Evolutionary conservation across 2,329 filamentous ascomycete species (phyloP), one percentile per base, ranked within the genome.

Genomic region (Raffaelea arxii): DNA sequence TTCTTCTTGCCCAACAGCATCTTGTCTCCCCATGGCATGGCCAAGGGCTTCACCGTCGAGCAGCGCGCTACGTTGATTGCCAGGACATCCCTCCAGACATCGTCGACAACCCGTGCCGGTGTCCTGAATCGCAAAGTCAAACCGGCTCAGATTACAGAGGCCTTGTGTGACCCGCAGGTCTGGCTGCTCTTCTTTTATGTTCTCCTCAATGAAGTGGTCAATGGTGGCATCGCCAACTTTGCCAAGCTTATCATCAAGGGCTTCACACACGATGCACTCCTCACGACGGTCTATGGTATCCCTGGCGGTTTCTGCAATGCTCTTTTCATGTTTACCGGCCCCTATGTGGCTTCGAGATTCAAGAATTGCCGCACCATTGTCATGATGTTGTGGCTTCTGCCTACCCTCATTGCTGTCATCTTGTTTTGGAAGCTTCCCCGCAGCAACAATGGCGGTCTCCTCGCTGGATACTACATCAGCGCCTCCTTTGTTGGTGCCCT

Each of bases 1-100:
- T 22, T 44, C 58, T 62, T 64, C 0, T 60, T 65, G 56, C 63
- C 63, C 1, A 16, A 30, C 27, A 30, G 61, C 63, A 44, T 58
- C 56, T 55, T 58, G 1, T 53, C 47, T 2, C 59, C 62, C 1
- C 59, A 58, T 37, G 64, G 65, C 45, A 51, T 65, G 6, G 60
- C 62, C 1, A 58, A 58, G 37, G 64, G 65, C 45, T 52, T 65
- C 7, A 56, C 58, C 2, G 59, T 64, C 5, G 25, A 48, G 47
- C 64, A 63, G 47, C 59, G 65, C 32, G 58, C 60, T 55, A 18
- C 38, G 12, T 18, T 38, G 18, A n/a, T 21, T 21, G 18, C 9
- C 36, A 6, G 18, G 4, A 14, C 32, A 5, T 22, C 24, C 5
- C 36, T 39, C 11, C 9, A 39, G 14, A 9, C 11, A n/a, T 16